A percentile compares a stretch with the other conserved stretches of the same genome.
phyloP scores from a whole-genome alignment of 495 filamentous ascomycete genomes.

The Lophium mytilinum region DNA sequence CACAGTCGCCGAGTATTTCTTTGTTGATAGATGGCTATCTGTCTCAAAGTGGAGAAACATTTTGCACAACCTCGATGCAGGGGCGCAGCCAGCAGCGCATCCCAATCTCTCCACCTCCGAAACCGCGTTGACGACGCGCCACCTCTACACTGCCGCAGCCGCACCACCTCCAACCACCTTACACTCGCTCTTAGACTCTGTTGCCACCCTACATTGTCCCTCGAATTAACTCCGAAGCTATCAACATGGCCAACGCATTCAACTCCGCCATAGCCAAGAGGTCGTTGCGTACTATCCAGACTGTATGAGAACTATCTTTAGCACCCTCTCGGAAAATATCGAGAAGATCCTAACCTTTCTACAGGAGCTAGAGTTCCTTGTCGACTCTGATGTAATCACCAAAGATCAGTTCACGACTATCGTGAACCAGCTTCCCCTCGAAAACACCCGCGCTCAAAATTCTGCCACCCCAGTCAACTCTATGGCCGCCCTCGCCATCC shows the following conservation, averaged over 20 bases:
- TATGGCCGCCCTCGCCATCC: no score
- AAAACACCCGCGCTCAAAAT: conserved; percentile 37
- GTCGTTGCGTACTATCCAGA: conserved; percentile 78
- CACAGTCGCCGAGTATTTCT: no score
- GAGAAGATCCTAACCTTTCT: not conserved
- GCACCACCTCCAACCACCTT: no score
- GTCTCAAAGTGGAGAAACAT: no score
- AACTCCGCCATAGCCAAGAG: conserved; percentile 54
- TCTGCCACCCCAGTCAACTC: conserved; percentile 35
- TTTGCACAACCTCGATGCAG: no score
- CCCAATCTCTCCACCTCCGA: no score
- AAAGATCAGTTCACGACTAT: conserved; percentile 62
- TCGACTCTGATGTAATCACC: conserved; percentile 67
- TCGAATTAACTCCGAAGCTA: not conserved
- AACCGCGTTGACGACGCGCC: no score
- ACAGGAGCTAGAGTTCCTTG: conserved; percentile 87
- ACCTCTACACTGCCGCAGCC: no score
- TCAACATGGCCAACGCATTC: conserved; percentile 30
- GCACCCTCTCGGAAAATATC: not conserved
- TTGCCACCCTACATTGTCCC: not conserved
- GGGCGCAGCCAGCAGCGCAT: no score
- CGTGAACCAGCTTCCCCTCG: conserved; percentile 61
- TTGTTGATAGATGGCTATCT: no score
- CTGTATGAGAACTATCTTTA: conserved; percentile 43
- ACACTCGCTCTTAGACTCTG: not conserved